phyloP scores from a whole-genome alignment of 805 yeast genomes.

The Isabelozyma gotoi region DNA sequence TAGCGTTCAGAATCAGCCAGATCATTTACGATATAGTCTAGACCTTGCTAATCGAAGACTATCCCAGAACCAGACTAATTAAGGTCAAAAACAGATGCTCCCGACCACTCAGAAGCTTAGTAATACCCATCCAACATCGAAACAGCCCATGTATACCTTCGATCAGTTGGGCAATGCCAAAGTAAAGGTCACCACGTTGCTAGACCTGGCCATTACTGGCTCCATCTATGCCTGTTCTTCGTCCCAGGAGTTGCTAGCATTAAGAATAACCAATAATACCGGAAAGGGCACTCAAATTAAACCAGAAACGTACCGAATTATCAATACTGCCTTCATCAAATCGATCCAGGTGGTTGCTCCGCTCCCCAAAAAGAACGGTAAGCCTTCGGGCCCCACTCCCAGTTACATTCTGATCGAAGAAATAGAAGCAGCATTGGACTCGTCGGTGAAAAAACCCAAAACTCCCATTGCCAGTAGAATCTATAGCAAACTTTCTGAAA shows the following conservation, averaged over 20 bases:
- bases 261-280: conserved; percentile 20
- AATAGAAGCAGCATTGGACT: conserved; percentile 18
- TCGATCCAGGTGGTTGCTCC: conserved; percentile 41
- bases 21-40: too few relatives aligned
- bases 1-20: too few relatives aligned
- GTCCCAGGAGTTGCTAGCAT: conserved; percentile 17
- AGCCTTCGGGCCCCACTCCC: conserved; percentile 20
- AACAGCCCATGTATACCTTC: not conserved
- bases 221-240: conserved; percentile 61
- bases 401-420: conserved; percentile 14
- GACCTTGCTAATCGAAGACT: too few relatives aligned
- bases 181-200: conserved; percentile 59
- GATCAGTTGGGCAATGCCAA: conserved; percentile 22
- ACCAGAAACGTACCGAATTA: conserved; percentile 42
- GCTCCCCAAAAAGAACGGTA: conserved; percentile 28
- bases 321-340: conserved; percentile 60
- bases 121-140: too few relatives aligned
- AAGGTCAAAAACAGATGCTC: too few relatives aligned
- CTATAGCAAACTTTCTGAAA: conserved; percentile 15
- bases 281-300: conserved; percentile 9
- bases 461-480: conserved; percentile 16
- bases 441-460: conserved; percentile 20
- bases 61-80: too few relatives aligned
- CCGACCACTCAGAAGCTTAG: too few relatives aligned
- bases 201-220: conserved; percentile 61